Conservation (phyloP, 2,329 filamentous ascomycete genomes). For the Parascedosporium putredinis region DNA sequence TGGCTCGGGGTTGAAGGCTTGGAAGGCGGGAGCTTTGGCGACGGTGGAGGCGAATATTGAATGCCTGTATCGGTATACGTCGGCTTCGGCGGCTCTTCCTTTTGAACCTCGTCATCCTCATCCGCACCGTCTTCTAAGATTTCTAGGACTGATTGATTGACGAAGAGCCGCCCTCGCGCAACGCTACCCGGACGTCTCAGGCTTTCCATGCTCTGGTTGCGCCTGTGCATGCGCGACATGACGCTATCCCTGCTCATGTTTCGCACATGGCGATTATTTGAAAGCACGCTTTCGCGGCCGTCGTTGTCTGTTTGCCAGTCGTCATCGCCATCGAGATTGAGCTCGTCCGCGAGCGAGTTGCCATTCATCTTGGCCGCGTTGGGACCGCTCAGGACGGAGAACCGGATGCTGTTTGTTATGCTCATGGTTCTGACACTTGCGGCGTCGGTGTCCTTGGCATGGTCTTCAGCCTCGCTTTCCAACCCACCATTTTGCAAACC, state of each 20-base stretch:
- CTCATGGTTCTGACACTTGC: conserved; percentile 64
- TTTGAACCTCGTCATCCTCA: conserved; percentile 36
- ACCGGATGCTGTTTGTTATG: conserved; percentile 61
- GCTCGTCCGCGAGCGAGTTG: conserved; percentile 78
- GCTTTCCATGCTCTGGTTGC: conserved; percentile 50
- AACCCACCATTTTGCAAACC: conserved; percentile 22
- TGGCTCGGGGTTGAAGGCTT: conserved; percentile 35
- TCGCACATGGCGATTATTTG: conserved; percentile 39
- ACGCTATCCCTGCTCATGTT: conserved; percentile 49
- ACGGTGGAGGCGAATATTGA: conserved; percentile 76
- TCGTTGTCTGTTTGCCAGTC: conserved; percentile 61
- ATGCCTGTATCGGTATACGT: conserved; percentile 66
- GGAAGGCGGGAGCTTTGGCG: conserved; percentile 42
- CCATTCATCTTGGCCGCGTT: conserved; percentile 50
- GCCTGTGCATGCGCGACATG: conserved; percentile 36
- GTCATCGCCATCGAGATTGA: conserved; percentile 77
- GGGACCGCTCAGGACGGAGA: conserved; percentile 55
- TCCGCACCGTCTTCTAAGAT: conserved; percentile 40
- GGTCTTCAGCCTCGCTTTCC: conserved; percentile 53
- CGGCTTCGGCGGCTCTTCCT: conserved; percentile 20
- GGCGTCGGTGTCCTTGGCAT: conserved; percentile 53
- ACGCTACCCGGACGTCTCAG: conserved; percentile 44
- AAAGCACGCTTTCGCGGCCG: conserved; percentile 52
- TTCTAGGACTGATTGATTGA: conserved; percentile 46
- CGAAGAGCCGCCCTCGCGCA: conserved; percentile 38